Evolutionary conservation across 108 stramenopile genomes (phyloP).

Genomic region (Hondaea fermentalgiana): DNA sequence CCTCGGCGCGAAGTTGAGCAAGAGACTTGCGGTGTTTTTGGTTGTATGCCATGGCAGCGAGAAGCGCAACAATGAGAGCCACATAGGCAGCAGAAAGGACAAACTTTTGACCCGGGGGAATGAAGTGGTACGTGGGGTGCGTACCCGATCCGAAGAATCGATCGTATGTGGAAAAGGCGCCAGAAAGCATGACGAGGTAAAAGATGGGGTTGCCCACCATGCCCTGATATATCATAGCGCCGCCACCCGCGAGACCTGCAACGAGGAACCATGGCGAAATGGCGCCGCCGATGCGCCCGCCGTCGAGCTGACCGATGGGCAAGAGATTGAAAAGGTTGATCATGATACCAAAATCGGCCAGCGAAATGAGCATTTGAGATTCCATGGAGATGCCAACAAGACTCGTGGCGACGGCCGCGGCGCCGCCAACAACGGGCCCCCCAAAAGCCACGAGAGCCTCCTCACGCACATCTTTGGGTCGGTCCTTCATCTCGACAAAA

Average conservation of each 20-base stretch:
- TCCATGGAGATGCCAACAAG: constrained; percentile 60
- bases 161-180: constrained; percentile 69
- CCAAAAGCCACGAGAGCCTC: constrained; percentile 81
- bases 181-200: constrained; percentile 67
- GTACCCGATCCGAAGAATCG: constrained; percentile 59
- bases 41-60: constrained; percentile 71
- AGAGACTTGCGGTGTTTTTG: constrained; percentile 63
- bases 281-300: constrained; percentile 77
- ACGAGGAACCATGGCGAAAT: constrained; percentile 63
- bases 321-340: constrained; percentile 86
- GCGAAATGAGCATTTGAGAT: constrained; percentile 69
- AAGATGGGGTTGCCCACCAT: constrained; percentile 76
- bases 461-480: constrained; percentile 70
- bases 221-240: constrained; percentile 56
- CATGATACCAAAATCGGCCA: constrained; percentile 90
- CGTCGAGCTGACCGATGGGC: constrained; percentile 79
- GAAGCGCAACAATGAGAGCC: constrained; percentile 59
- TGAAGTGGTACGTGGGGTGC: constrained; percentile 64
- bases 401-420: constrained; percentile 64
- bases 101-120: constrained; percentile 48
- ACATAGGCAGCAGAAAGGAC: constrained; percentile 66
- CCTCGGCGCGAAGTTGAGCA: constrained; percentile 35
- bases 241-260: constrained; percentile 69
- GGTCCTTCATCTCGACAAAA: constrained; percentile 66
- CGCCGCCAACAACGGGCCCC: constrained; percentile 69